A percentile compares a stretch with the other conserved stretches of the same genome.
phyloP scores from a whole-genome alignment of 176 grass and related monocot genomes.

The Elaeis guineensis region DNA sequence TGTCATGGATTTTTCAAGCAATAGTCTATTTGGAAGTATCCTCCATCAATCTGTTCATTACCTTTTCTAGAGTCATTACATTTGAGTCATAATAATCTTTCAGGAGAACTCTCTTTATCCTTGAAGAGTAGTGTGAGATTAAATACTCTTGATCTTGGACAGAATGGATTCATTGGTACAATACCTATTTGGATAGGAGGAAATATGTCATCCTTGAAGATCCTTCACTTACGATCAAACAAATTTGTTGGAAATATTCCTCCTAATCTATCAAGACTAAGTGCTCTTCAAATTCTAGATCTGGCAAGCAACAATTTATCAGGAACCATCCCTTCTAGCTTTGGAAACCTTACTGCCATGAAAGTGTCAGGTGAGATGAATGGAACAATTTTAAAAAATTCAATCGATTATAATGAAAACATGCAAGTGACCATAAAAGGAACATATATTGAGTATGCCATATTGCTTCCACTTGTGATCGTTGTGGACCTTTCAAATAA shows the following conservation, averaged over 20 bases:
- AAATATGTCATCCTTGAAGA: neutral
- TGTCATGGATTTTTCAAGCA: slow-evolving; percentile 1
- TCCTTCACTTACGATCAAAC: slow-evolving; percentile 12
- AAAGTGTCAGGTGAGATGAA: too few species aligned
- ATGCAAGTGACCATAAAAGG: too few species aligned
- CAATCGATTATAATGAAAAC: too few species aligned
- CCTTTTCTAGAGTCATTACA: too few species aligned
- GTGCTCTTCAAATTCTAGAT: neutral
- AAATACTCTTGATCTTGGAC: slow-evolving; percentile 1
- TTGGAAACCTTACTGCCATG: too few species aligned
- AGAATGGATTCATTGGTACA: slow-evolving; percentile 5
- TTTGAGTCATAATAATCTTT: neutral
- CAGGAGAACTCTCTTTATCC: neutral
- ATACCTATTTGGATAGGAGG: slow-evolving; percentile 11
- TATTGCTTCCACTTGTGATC: too few species aligned
- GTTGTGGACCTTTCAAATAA: too few species aligned
- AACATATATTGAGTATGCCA: too few species aligned
- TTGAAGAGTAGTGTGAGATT: neutral
- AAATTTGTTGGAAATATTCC: slow-evolving; percentile 21
- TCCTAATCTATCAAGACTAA: slow-evolving; percentile 12
- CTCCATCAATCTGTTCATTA: neutral
- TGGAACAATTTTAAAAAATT: too few species aligned
- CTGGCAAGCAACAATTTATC: slow-evolving; percentile 11
- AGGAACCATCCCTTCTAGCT: neutral
- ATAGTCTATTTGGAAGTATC: neutral